Percentiles rank a stretch among this genome's conserved stretches.
Conservation (phyloP, 257 asterid genomes). For the Cynanchum wilfordii region DNA sequence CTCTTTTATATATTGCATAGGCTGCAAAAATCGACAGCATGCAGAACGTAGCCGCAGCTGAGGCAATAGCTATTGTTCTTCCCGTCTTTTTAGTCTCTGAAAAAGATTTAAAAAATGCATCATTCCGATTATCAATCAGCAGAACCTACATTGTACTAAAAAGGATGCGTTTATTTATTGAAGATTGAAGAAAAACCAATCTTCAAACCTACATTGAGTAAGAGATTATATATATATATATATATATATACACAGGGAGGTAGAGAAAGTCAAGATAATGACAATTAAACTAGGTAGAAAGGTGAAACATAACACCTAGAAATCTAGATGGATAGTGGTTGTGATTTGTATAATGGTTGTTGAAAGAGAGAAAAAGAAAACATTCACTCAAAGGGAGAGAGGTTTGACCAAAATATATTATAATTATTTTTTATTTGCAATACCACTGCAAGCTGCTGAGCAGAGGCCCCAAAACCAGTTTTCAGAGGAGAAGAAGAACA, state of each 20-base stretch:
- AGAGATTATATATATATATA: no score
- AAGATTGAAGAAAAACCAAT: not conserved
- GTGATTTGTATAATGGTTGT: not conserved
- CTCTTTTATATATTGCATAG: constrained; percentile 38
- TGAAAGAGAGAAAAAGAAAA: not conserved
- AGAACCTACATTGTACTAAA: not conserved
- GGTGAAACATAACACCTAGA: not conserved
- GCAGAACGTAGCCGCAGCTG: constrained; percentile 48
- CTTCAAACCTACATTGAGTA: not conserved
- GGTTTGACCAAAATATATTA: not conserved
- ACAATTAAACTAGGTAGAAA: not conserved
- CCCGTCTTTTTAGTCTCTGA: constrained; percentile 49
- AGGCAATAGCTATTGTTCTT: constrained; percentile 41
- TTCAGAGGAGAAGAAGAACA: not conserved
- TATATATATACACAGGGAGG: not conserved
- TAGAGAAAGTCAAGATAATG: constrained; percentile 8
- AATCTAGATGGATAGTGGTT: not conserved
- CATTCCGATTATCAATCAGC: not conserved
- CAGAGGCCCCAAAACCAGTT: not conserved
- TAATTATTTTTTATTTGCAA: not conserved
- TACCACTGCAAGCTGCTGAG: not conserved
- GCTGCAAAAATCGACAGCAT: constrained; percentile 57
- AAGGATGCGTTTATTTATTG: not conserved
- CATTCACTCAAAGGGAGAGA: not conserved
- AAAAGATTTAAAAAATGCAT: constrained; percentile 2